Evolutionary conservation across 208 protist species (phyloP).

Genomic region (Leishmania tarentolae): DNA sequence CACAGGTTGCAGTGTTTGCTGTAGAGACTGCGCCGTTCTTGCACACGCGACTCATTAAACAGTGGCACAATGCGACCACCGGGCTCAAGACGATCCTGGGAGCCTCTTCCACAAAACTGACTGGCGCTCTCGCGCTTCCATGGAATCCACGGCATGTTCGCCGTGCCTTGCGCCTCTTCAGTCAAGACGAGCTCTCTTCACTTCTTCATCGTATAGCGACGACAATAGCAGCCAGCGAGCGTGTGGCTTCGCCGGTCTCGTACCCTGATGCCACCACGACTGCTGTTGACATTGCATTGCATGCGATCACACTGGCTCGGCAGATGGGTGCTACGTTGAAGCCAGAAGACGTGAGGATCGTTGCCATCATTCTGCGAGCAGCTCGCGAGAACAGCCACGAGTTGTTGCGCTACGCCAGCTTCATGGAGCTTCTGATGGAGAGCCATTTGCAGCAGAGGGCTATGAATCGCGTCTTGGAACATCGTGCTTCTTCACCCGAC

Average conservation of each 20-base stretch:
- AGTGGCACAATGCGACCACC: slow-evolving; percentile 79
- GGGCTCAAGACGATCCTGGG: slow-evolving; percentile 50
- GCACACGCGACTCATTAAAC: slow-evolving; percentile 78
- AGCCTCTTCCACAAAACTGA: slow-evolving; percentile 13
- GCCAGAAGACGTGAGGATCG: slow-evolving; percentile 40
- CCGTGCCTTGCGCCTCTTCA: slow-evolving; percentile 61
- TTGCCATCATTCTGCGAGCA: slow-evolving; percentile 61
- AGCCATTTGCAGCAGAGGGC: slow-evolving; percentile 53
- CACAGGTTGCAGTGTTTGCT: slow-evolving; percentile 48
- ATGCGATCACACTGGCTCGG: slow-evolving; percentile 64
- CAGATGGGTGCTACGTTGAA: slow-evolving; percentile 58
- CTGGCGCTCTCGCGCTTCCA: slow-evolving; percentile 37
- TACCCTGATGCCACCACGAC: slow-evolving; percentile 50
- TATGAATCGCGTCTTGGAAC: slow-evolving; percentile 47
- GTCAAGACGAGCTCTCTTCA: slow-evolving; percentile 30
- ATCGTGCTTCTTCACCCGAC: slow-evolving; percentile 12
- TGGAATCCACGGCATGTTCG: slow-evolving; percentile 80
- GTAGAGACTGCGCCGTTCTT: slow-evolving; percentile 64
- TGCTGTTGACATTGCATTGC: slow-evolving; percentile 54
- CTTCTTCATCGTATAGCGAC: slow-evolving; percentile 31
- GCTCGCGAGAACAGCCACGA: slow-evolving; percentile 60
- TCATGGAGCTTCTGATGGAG: slow-evolving; percentile 69
- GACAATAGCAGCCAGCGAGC: slow-evolving; percentile 25
- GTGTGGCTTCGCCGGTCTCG: slow-evolving; percentile 16
- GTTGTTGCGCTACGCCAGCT: slow-evolving; percentile 40